Percentiles rank a stretch among this genome's conserved stretches.
Conservation (phyloP, 768 basidiomycete species). For the Chalciporus chontae region DNA sequence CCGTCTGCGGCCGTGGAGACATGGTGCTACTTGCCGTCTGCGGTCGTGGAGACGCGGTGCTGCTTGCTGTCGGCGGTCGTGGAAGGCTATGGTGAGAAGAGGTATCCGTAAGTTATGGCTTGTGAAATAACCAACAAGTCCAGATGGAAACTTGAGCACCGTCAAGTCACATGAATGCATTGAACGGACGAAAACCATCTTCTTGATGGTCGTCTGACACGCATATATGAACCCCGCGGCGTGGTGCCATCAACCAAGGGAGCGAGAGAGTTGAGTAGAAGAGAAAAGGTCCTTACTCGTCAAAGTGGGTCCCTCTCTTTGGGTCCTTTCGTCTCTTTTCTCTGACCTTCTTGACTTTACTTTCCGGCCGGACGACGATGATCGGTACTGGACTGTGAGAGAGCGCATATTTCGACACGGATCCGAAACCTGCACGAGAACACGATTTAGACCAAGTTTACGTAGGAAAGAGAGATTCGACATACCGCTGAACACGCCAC, state of each 20-base stretch:
- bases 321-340: slow-evolving; percentile 88
- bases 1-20: not conserved
- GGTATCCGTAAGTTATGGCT: not conserved
- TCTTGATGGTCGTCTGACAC: not conserved
- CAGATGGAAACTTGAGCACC: too few relatives aligned
- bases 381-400: slow-evolving; percentile 94
- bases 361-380: slow-evolving; percentile 89
- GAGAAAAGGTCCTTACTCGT: slow-evolving; percentile 39
- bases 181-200: not conserved
- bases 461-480: not conserved
- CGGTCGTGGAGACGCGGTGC: not conserved
- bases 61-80: not conserved
- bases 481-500: slow-evolving; percentile 26
- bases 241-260: not conserved
- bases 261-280: not conserved
- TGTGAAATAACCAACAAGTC: not conserved
- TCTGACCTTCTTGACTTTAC: slow-evolving; percentile 78
- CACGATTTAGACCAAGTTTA: slow-evolving; percentile 5
- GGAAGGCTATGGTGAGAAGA: not conserved
- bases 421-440: slow-evolving; percentile 54
- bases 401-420: slow-evolving; percentile 71
- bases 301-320: slow-evolving; percentile 81
- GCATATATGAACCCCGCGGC: not conserved
- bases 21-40: not conserved
- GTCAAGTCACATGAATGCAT: not conserved